These are phyloP conservation scores for Ilex aquifolium DNA, from an alignment of 257 asterid genomes.

Conservation along the genomic window DNA sequence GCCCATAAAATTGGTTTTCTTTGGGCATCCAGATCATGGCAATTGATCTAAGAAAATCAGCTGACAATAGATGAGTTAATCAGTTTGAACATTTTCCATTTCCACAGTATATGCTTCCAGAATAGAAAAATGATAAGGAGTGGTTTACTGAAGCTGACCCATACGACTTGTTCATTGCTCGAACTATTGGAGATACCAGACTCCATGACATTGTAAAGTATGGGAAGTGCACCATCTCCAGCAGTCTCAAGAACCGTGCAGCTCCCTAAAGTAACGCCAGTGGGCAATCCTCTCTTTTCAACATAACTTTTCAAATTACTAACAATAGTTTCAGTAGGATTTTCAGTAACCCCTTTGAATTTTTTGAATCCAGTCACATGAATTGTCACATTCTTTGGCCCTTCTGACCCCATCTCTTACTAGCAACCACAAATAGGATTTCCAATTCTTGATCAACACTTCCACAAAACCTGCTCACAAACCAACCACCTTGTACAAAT, in stretches of 20 bases:
- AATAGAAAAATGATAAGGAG: not conserved
- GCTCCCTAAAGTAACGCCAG: constrained; percentile 38
- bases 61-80: too few relatives aligned
- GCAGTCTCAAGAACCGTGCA: constrained; percentile 57
- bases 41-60: too few relatives aligned
- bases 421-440: constrained; percentile 10
- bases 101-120: not conserved
- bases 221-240: constrained; percentile 43
- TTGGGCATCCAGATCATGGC: too few relatives aligned
- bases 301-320: constrained; percentile 35
- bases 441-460: constrained; percentile 10
- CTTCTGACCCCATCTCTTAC: constrained; percentile 54
- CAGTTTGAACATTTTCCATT: too few relatives aligned
- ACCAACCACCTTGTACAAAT: not conserved
- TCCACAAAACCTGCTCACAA: constrained; percentile 8
- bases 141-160: constrained; percentile 34
- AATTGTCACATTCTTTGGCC: constrained; percentile 33
- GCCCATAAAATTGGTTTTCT: too few relatives aligned
- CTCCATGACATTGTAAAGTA: constrained; percentile 43
- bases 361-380: constrained; percentile 65
- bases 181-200: constrained; percentile 28
- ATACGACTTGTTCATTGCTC: constrained; percentile 33
- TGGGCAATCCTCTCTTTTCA: constrained; percentile 33
- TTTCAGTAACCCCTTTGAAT: constrained; percentile 47
- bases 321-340: constrained; percentile 47